Base-by-base conservation (phyloP, 306 rosid species). In the Pterocarpus santalinus region DNA sequence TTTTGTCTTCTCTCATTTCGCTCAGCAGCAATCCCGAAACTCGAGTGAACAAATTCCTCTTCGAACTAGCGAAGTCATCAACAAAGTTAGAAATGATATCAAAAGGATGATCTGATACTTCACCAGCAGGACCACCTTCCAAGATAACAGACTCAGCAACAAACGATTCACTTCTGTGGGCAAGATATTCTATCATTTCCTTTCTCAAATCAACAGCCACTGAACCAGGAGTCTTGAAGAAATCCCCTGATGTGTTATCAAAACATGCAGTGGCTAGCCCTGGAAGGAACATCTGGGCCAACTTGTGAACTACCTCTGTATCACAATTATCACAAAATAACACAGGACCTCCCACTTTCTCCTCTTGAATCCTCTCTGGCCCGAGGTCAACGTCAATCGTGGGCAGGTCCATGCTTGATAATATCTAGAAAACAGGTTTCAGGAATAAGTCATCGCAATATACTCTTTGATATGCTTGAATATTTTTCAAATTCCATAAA, bases 1-100 rank as follows among this genome's bases (percentile, higher is more conserved):
- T 94, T 0, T 88, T 92, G 65, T 94, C 98, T 85, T 94, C 98
- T 81, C 97, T 86, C 81, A 81, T 92, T 16, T 94, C 98, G 41
- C 93, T 92, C 2, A 94, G 79, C 38, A 91, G 49, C 97, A 97
- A 91, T 49, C 92, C 97, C 0, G 97, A 92, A 65, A 94, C 94
- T 55, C 90, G 82, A 56, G 92, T 84, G 16, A 94, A 89, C 46
- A 94, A 75, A 89, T 90, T 94, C 77, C 91, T 87, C 89, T 91
- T 92, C 12, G 73, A 84, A 65, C 78, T 81, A 2, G 82, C 91
- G 71, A 90, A 94, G 76, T 92, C 97, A 49, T 94, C 98, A 67
- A 92, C 90, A 41, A 92, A 90, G 80, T 82, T 88, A 34, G 97
- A 88, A 69, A 94, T 82, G 30, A 94, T 86, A 52, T 92, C 97